Evolutionary conservation across 2,329 filamentous ascomycete species (phyloP).

Genomic region (Diaporthe amygdali): DNA sequence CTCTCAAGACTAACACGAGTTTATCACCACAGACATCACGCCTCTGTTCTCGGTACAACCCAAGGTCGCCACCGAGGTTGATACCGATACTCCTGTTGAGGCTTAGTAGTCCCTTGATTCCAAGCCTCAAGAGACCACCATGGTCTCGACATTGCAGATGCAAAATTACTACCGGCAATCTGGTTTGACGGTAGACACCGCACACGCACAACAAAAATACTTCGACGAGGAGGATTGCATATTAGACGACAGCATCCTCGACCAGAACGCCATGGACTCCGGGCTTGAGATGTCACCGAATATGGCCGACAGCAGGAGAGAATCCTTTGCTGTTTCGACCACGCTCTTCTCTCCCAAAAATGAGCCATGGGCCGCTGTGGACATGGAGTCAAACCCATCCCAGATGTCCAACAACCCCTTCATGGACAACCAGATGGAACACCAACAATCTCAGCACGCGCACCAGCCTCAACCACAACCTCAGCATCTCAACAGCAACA

Average conservation of each 20-base stretch:
- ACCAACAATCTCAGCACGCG: conserved; percentile 33
- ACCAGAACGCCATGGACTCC: conserved; percentile 64
- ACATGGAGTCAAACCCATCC: conserved; percentile 59
- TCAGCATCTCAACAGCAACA: conserved; percentile 50
- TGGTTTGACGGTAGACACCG: conserved; percentile 59
- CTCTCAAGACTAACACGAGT: conserved; percentile 15
- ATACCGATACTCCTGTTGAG: conserved; percentile 4
- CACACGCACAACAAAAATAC: conserved; percentile 56
- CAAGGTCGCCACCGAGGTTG: conserved; percentile 4
- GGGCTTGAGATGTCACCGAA: conserved; percentile 67
- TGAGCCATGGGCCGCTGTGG: conserved; percentile 68
- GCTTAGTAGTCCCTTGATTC: not conserved
- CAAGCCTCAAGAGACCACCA: conserved; percentile 36
- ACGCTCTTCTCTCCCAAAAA: conserved; percentile 69
- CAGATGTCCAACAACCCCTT: conserved; percentile 69
- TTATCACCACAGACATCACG: conserved; percentile 12
- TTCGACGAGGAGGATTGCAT: conserved; percentile 66
- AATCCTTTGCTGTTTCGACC: conserved; percentile 64
- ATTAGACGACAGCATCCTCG: conserved; percentile 66
- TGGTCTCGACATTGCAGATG: conserved; percentile 59
- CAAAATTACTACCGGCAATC: conserved; percentile 56
- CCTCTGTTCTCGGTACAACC: conserved; percentile 6
- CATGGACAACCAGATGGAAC: conserved; percentile 45
- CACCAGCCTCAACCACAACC: conserved; percentile 14
- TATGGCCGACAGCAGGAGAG: conserved; percentile 66